Evolutionary conservation across 345 rosid species (phyloP), one percentile per base, ranked within the genome.

Genomic region (Ricinus communis): DNA sequence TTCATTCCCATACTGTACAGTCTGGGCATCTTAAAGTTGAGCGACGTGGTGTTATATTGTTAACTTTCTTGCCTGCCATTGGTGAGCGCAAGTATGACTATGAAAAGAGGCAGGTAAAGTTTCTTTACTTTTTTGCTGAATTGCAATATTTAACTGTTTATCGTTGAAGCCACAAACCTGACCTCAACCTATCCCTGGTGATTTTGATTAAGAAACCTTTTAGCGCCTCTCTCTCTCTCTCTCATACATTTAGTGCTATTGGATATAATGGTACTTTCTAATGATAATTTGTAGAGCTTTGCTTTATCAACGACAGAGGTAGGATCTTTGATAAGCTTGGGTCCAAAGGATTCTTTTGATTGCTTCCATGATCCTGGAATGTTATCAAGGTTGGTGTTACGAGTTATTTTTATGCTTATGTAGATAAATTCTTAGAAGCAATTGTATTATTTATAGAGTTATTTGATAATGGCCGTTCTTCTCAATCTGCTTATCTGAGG

Each of bases 331-430:
- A 79, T 95, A 60, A 89, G 89, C 71, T 58, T 90, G 91, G 87
- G 91, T 79, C 81, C 90, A 1, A 68, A 61, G 49, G 94, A 86
- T 72, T 82, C 81, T 76, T 81, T 92, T 70, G 99, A 95, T 75
- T 95, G 90, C 81, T 95, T 82, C 80, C 99, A 95, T 82, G 99
- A 92, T 76, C 99, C 98, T 71, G 83, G 90, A 71, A 89, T 90
- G 89, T 54, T 76, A 74, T 87, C 98, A 66, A 92, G 89, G 98
- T 90, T 61, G 45, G 58, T 65, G 40, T 56, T 50, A 54, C 67
- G 30, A 6, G 16, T 36, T 12, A 9, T 10, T 14, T 47, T 41
- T 16, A 25, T 25, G 28, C 43, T 16, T 30, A 21, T 65, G 9
- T 51, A 43, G 47, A 43, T 43, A 64, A 64, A 28, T 7, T 57